Evolutionary conservation across 371 early-diverging fungal genomes (phyloP).

Genomic region (Mortierella sp.): DNA sequence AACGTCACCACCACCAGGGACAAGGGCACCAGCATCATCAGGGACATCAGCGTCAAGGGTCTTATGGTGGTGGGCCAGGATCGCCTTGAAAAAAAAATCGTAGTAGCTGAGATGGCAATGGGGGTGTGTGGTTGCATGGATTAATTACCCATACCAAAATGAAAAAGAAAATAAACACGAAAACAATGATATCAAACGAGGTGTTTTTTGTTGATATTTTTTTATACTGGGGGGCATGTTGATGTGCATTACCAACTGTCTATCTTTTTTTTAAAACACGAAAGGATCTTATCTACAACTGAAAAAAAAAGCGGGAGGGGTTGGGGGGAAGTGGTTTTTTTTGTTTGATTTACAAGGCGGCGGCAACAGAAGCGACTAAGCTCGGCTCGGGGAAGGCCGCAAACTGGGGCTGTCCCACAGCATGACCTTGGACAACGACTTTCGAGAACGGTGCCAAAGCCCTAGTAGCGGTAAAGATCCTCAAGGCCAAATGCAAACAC

Average conservation of each 20-base stretch:
- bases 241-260: background rate
- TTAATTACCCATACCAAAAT: no score
- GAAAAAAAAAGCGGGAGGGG: background rate
- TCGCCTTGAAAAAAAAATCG: background rate
- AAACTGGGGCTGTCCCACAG: conserved; percentile 6
- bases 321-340: no score
- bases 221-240: background rate
- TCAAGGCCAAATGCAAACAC: conserved; percentile 60
- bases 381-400: background rate
- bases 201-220: background rate
- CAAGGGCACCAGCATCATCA: background rate
- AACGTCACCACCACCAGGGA: background rate
- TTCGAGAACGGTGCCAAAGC: conserved; percentile 60
- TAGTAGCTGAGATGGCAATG: no score
- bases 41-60: background rate
- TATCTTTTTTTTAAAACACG: background rate
- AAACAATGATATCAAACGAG: background rate
- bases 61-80: background rate
- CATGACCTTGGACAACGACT: background rate
- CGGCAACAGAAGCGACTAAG: background rate
- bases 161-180: background rate
- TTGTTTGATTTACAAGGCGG: background rate
- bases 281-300: conserved; percentile 7
- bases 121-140: no score
- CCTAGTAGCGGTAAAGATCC: conserved; percentile 58